Conservation (phyloP, 140 eudicot genomes). For the Anethum foeniculum region DNA sequence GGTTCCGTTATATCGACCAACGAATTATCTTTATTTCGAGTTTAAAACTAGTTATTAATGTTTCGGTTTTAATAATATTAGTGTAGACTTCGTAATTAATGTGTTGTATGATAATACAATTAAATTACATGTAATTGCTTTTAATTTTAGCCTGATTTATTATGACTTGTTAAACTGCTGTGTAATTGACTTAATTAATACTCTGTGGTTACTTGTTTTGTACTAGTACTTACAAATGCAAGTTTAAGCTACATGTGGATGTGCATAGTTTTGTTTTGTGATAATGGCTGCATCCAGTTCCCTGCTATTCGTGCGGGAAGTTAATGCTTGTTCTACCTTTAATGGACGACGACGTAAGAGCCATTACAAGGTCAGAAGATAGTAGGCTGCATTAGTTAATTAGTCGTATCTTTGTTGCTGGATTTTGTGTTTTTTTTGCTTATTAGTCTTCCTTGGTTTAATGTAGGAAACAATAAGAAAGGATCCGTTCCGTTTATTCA, state of each 20-base stretch:
- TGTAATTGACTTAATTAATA: neutral
- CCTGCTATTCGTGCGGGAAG: conserved; percentile 40
- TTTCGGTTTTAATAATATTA: neutral
- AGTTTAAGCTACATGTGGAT: conserved; percentile 13
- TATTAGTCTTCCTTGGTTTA: neutral
- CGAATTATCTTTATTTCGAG: no score
- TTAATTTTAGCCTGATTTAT: neutral
- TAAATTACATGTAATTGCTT: neutral
- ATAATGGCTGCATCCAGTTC: conserved; percentile 55
- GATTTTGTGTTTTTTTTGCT: neutral
- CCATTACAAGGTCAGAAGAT: conserved; percentile 39
- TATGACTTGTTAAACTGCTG: neutral
- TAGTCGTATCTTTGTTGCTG: conserved; percentile 6
- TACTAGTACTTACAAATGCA: conserved; percentile 15
- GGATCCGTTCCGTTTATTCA: conserved; percentile 24
- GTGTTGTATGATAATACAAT: no score
- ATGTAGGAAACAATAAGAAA: conserved; percentile 36
- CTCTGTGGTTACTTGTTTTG: conserved; percentile 10
- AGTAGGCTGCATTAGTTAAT: neutral
- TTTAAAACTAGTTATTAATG: no score
- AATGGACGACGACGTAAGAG: conserved; percentile 17
- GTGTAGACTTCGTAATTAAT: no score
- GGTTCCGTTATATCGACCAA: no score
- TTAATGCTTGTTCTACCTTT: conserved; percentile 24
- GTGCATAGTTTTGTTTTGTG: conserved; percentile 5